Evolutionary conservation across 2,329 filamentous ascomycete species (phyloP), one percentile per base, ranked within the genome.

Genomic region (Stemphylium vesicarium): DNA sequence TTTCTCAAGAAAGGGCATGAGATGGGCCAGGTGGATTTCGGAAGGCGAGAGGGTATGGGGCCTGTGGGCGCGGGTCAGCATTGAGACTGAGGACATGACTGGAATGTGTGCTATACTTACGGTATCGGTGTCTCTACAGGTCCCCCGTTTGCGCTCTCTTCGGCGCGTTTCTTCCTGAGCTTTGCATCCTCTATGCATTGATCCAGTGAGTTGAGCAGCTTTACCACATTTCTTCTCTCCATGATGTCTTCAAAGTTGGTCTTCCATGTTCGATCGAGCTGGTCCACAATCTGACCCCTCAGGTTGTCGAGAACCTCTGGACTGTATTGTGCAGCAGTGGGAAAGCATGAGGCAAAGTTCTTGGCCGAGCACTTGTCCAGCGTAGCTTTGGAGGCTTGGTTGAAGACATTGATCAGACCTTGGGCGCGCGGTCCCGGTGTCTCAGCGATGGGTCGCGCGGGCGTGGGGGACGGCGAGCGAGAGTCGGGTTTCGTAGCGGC

Each of bases 281-380:
- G 82, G 45, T 80, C 79, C 37, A 84, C 83, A 60, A 88, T 79
- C 60, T 87, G 83, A 49, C 80, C 77, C 75, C 85, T 84, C 18
- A 88, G 76, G 4, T 79, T 78, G 63, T 85, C 81, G 53, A 88
- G 66, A 37, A 80, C 81, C 22, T 81, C 81, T 1, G 84, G 82
- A 10, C 83, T 83, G 63, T 86, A 78, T 63, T 79, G 76, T 15
- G 85, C 83, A 1, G 85, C 82, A 0, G 86, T 88, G 0, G 86
- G 85, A 60, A 88, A 88, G 64, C 86, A 88, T 20, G 83, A 77
- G 0, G 84, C 80, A 69, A 88, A 88, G 63, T 87, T 87, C 43
- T 78, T 76, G 68, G 86, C 83, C 9, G 80, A 84, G 71, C 84
- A 86, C 46, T 84, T 84, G 58, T 83, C 82, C n/a, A 88, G 71